phyloP scores from a whole-genome alignment of 2,329 filamentous ascomycete species.

The Cylindrodendrum hubeiense region DNA sequence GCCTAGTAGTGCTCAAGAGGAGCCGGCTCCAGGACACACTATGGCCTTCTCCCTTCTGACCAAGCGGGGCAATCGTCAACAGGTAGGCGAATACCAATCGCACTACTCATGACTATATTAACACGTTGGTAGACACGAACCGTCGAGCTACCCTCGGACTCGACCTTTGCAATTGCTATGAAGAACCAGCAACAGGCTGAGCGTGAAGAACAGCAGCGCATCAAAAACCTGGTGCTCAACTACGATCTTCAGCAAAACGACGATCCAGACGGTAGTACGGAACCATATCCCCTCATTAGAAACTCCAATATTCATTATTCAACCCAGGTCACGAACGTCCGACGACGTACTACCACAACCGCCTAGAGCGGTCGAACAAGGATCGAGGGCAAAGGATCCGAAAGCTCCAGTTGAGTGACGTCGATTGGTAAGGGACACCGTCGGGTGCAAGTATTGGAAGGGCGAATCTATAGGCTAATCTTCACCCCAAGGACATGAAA shows the following conservation, averaged over 20 bases:
- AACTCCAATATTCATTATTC: slow-evolving; percentile 63
- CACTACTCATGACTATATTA: slow-evolving; percentile 1
- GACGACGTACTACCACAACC: slow-evolving; percentile 63
- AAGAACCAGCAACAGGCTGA: slow-evolving; percentile 95
- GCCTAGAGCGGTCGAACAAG: slow-evolving; percentile 66
- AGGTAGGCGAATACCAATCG: slow-evolving; percentile 65
- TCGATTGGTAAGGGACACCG: slow-evolving; percentile 84
- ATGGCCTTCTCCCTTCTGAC: slow-evolving; percentile 98
- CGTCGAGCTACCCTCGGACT: slow-evolving; percentile 90
- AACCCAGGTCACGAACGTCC: slow-evolving; percentile 64
- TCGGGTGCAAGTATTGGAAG: neutral
- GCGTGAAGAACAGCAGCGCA: slow-evolving; percentile 95
- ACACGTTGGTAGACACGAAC: slow-evolving; percentile 77
- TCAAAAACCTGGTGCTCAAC: slow-evolving; percentile 97
- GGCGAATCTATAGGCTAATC: slow-evolving; percentile 10
- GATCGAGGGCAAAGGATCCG: slow-evolving; percentile 85
- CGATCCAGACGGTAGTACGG: slow-evolving; percentile 77
- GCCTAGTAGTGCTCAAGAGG: slow-evolving; percentile 37
- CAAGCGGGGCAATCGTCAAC: slow-evolving; percentile 94
- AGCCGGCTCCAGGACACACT: slow-evolving; percentile 59
- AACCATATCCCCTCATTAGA: slow-evolving; percentile 25
- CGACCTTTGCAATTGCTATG: slow-evolving; percentile 95
- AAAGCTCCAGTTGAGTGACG: slow-evolving; percentile 94
- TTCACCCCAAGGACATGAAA: slow-evolving; percentile 25
- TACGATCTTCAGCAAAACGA: slow-evolving; percentile 92